Evolutionary conservation across 352 stramenopile genomes (phyloP), one percentile per base, ranked within the genome.

Genomic region (Chloridella minuta): DNA sequence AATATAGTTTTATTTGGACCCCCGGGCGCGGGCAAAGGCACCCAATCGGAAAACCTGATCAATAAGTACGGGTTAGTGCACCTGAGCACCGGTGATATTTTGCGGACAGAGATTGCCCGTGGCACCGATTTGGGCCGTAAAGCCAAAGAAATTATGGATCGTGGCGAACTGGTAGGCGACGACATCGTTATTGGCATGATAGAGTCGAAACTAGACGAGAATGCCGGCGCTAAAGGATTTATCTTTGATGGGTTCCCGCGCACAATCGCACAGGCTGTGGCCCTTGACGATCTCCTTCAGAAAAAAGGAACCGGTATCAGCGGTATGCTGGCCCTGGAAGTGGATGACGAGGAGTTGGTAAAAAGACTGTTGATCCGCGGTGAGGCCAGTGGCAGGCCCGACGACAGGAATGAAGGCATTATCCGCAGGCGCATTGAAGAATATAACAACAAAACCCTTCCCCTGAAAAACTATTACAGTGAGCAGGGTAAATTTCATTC

Each of bases 181-280:
- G 97, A 99, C 88, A 97, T 99, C 88, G 95, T 99, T 23, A 96
- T 98, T 49, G 96, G 95, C 52, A 98, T 99, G 90, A 98, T 99
- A 88, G 94, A 96, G 88, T 96, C 99, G 88, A 94, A 96, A 80
- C 97, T 99, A 90, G 92, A 97, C 88, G 93, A 93, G 87, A 92
- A 92, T 0, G 96, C 98, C 80, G 99, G 97, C 91, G 91, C 92
- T 87, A 97, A 96, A 89, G 96, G 97, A 28, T 99, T 99, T 89
- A 98, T 99, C 89, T 91, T 99, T 3, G 97, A 99, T 89, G 97
- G 97, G 49, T 99, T 99, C 90, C 97, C 97, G 83, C 94, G 97
- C 88, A 99, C 97, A 25, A 92, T 97, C 27, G 92, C 94, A 86
- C 97, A 99, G 91, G 96, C 96, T 16, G 87, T 98, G 90, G 97